Evolutionary conservation across 1,284 basidiomycete genomes (phyloP).

Genomic region (Leccinum huronense): DNA sequence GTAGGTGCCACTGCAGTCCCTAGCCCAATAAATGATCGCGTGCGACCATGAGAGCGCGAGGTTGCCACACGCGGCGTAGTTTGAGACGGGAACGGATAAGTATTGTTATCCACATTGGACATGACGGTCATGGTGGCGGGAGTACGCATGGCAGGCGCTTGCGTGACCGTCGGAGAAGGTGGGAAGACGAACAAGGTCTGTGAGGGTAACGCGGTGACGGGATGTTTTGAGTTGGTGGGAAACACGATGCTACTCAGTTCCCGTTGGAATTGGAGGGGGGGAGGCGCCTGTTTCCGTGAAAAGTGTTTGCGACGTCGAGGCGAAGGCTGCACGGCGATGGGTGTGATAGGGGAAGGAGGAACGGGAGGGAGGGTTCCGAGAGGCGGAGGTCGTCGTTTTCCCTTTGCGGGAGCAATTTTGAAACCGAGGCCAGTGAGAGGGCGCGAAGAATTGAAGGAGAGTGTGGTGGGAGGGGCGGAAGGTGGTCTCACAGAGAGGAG

Average conservation of each 20-base stretch:
- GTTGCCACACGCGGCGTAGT: conserved; percentile 73
- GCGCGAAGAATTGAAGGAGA: conserved; percentile 47
- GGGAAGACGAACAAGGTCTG: conserved; percentile 84
- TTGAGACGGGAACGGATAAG: conserved; percentile 58
- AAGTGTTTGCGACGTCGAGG: conserved; percentile 37
- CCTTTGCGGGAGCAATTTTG: conserved; percentile 48
- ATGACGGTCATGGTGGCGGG: conserved; percentile 74
- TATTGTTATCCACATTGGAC: conserved; percentile 47
- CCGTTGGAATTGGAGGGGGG: conserved; percentile 49
- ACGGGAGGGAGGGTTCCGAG: conserved; percentile 65
- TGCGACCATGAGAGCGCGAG: conserved; percentile 62
- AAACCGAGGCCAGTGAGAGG: conserved; percentile 49
- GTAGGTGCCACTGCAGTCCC: conserved; percentile 69
- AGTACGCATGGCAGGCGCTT: conserved; percentile 47
- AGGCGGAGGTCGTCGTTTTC: conserved; percentile 57
- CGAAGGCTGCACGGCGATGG: conserved; percentile 40
- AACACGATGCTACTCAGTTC: conserved; percentile 31
- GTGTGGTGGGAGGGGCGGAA: conserved; percentile 43
- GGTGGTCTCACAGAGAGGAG: conserved; percentile 24
- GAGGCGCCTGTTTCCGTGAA: conserved; percentile 51
- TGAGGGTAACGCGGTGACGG: conserved; percentile 44
- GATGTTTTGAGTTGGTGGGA: conserved; percentile 24
- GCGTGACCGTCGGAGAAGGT: conserved; percentile 63
- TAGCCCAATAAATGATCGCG: conserved; percentile 68
- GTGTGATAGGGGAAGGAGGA: conserved; percentile 61